Percentiles rank a stretch among this genome's conserved stretches.
phyloP scores from a whole-genome alignment of 169 alveolate genomes.

The Theileria equi region DNA sequence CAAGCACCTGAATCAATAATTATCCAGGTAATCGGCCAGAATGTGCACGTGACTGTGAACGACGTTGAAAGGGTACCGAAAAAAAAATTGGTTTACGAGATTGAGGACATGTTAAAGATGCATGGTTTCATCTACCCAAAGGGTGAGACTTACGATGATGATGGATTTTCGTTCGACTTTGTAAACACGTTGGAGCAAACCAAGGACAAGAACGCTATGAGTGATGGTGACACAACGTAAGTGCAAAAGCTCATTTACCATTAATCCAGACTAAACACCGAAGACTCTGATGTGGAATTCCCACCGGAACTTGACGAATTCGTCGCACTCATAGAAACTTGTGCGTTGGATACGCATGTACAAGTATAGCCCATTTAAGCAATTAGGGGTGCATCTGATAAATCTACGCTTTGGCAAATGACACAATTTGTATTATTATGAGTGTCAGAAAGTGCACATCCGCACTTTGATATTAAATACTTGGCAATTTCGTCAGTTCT shows the following conservation, averaged over 20 bases:
- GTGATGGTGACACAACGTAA: slow-evolving; percentile 36
- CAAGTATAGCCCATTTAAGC: slow-evolving; percentile 15
- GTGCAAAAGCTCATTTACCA: background rate
- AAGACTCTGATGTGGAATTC: background rate
- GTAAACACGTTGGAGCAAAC: background rate
- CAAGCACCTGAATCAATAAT: too few species aligned
- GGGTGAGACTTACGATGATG: slow-evolving; percentile 2
- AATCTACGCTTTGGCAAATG: slow-evolving; percentile 58
- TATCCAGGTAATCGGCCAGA: too few species aligned
- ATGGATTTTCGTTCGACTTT: slow-evolving; percentile 2
- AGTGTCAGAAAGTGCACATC: slow-evolving; percentile 32
- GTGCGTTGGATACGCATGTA: too few species aligned
- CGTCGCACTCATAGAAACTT: slow-evolving; percentile 28
- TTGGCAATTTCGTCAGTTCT: slow-evolving; percentile 56
- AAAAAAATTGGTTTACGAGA: slow-evolving; percentile 11
- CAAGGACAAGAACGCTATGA: background rate
- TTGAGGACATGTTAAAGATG: slow-evolving; percentile 37
- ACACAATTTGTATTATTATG: slow-evolving; percentile 49
- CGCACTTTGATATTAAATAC: slow-evolving; percentile 54
- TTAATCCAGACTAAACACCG: slow-evolving; percentile 3
- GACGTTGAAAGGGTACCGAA: slow-evolving; percentile 22
- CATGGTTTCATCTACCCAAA: slow-evolving; percentile 4
- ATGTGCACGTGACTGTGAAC: too few species aligned
- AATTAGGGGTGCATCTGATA: slow-evolving; percentile 66
- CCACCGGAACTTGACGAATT: slow-evolving; percentile 57